A percentile compares a stretch with the other conserved stretches of the same genome.
Conservation (phyloP, 768 basidiomycete genomes). For the Phylloporus scabripes region DNA sequence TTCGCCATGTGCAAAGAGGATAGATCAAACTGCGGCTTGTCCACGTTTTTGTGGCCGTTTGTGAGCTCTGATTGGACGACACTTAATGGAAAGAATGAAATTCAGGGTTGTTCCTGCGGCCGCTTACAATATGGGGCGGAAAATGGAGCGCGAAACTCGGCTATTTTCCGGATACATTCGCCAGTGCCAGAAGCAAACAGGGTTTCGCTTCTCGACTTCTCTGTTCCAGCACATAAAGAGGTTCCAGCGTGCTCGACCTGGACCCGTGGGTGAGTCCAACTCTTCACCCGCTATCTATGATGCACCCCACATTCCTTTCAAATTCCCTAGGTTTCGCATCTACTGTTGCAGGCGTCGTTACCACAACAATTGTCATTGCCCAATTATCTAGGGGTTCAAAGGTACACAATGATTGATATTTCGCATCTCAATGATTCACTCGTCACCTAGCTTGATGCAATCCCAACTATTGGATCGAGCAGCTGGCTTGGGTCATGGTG, state of each 20-base stretch:
- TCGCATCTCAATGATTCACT: background rate
- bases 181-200: background rate
- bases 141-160: conserved; percentile 3
- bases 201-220: conserved; percentile 2
- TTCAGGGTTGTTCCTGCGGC: conserved; percentile 2
- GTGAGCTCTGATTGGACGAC: background rate
- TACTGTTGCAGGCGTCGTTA: conserved; percentile 3
- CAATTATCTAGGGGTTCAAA: conserved; percentile 1
- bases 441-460: conserved; percentile 19
- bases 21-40: background rate
- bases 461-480: conserved; percentile 29
- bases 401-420: background rate
- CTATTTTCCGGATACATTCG: background rate
- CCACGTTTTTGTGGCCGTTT: background rate
- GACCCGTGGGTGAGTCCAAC: conserved; percentile 5
- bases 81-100: background rate
- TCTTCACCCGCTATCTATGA: conserved; percentile 2
- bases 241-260: background rate
- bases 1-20: background rate
- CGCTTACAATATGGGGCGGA: background rate
- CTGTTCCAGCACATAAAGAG: background rate
- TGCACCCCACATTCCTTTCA: conserved; percentile 4
- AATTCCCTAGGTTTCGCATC: background rate
- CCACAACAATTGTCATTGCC: conserved; percentile 2
- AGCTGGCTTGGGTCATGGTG: conserved; percentile 26